Evolutionary conservation across 768 basidiomycete species (phyloP).

Genomic region (Mycena amicta): DNA sequence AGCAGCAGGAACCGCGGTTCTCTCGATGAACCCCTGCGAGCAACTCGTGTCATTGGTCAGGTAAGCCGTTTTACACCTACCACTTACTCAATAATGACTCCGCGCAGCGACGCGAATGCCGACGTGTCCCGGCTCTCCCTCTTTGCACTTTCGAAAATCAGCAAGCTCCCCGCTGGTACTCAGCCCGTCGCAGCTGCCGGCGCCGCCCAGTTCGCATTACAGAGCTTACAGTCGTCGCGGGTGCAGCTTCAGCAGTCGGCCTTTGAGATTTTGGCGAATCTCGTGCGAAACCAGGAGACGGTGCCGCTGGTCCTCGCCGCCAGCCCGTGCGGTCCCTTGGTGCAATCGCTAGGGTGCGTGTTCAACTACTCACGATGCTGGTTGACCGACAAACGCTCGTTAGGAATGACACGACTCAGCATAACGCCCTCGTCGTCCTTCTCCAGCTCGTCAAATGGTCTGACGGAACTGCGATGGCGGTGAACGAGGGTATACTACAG

Average conservation of each 20-base stretch:
- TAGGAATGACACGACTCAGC: neutral
- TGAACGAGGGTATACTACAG: neutral
- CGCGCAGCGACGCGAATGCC: neutral
- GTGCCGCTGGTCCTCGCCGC: neutral
- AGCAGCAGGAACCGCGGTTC: neutral
- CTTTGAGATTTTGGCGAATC: neutral
- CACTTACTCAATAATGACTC: neutral
- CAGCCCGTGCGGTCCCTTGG: neutral
- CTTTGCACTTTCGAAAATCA: neutral
- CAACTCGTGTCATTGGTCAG: neutral
- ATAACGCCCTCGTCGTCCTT: neutral
- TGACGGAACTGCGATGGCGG: neutral
- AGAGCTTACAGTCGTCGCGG: neutral
- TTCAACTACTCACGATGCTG: neutral
- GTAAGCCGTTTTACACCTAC: neutral
- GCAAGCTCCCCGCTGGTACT: neutral
- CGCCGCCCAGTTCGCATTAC: neutral
- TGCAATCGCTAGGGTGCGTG: neutral
- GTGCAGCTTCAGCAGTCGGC: neutral
- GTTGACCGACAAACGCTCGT: neutral
- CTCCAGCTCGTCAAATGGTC: neutral
- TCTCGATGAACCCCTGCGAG: neutral
- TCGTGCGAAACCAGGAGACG: neutral
- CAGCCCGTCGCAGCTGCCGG: neutral
- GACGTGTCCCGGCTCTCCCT: neutral